Evolutionary conservation across 371 early-diverging fungal genomes (phyloP).

Genomic region (Scutellospora calospora): DNA sequence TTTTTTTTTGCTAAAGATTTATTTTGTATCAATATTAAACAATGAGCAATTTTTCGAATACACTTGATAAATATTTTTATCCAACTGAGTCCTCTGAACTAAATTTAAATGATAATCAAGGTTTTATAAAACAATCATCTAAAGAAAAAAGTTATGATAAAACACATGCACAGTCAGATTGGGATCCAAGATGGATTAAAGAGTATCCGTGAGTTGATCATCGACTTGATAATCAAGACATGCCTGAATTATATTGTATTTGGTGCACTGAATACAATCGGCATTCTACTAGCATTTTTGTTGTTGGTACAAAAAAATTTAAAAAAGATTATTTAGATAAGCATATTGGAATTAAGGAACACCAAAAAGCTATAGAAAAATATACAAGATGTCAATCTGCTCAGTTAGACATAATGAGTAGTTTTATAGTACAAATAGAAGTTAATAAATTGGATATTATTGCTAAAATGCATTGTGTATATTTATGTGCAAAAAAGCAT

Average conservation of each 20-base stretch:
- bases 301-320: neutral
- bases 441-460: neutral
- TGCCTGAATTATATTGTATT: neutral
- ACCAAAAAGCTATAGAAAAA: neutral
- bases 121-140: too few species aligned
- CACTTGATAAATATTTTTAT: too few species aligned
- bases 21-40: too few species aligned
- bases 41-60: too few species aligned
- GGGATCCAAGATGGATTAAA: neutral
- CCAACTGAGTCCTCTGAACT: too few species aligned
- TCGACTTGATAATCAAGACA: neutral
- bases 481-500: neutral
- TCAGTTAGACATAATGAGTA: neutral
- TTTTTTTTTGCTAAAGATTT: too few species aligned
- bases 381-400: neutral
- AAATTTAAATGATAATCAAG: too few species aligned
- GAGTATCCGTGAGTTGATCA: neutral
- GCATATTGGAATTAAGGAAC: neutral
- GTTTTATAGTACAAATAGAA: neutral
- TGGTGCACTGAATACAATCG: neutral
- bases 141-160: neutral
- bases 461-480: neutral
- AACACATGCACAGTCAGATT: neutral
- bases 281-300: neutral
- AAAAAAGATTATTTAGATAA: conserved; percentile 7